A percentile compares a stretch with the other conserved stretches of the same genome.
Evolutionary conservation across 2,329 filamentous ascomycete species (phyloP).

Genomic region (Botrytis tulipae): DNA sequence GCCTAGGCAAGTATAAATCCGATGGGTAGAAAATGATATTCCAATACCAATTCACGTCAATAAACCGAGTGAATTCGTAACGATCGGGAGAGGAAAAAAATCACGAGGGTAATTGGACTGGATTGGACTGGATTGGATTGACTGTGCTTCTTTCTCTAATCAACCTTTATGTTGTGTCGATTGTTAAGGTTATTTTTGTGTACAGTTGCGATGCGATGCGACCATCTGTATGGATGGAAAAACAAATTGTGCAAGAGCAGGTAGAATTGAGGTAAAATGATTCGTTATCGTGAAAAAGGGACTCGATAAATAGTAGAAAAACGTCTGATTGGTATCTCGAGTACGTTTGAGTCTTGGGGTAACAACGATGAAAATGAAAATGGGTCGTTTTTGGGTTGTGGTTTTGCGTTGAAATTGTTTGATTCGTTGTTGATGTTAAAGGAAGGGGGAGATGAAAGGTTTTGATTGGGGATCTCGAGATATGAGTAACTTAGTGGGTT

Average conservation of each 20-base stretch:
- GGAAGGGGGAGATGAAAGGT: conserved; percentile 18
- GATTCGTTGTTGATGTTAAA: conserved; percentile 20
- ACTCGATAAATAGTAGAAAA: not conserved
- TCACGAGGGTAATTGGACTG: conserved; percentile 9
- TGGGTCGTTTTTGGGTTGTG: conserved; percentile 4
- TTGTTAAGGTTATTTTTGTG: not conserved
- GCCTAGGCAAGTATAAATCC: not conserved
- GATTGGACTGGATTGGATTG: not conserved
- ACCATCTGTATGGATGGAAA: conserved; percentile 2
- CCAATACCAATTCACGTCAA: not conserved
- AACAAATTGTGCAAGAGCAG: not conserved
- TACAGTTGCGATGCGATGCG: conserved; percentile 3
- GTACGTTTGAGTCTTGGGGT: not conserved
- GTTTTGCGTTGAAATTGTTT: conserved; percentile 15
- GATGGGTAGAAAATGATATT: not conserved
- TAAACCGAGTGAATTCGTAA: not conserved
- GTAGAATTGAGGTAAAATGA: not conserved
- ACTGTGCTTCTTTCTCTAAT: not conserved
- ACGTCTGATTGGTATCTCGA: conserved; percentile 1
- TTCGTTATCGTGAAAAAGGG: conserved; percentile 6
- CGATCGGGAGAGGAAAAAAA: not conserved
- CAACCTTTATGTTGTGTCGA: not conserved
- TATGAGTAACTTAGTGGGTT: conserved; percentile 18
- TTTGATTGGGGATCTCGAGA: conserved; percentile 20
- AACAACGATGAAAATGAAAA: conserved; percentile 10